Conservation (phyloP, 2,329 filamentous ascomycete species). For the Didymella exigua region DNA sequence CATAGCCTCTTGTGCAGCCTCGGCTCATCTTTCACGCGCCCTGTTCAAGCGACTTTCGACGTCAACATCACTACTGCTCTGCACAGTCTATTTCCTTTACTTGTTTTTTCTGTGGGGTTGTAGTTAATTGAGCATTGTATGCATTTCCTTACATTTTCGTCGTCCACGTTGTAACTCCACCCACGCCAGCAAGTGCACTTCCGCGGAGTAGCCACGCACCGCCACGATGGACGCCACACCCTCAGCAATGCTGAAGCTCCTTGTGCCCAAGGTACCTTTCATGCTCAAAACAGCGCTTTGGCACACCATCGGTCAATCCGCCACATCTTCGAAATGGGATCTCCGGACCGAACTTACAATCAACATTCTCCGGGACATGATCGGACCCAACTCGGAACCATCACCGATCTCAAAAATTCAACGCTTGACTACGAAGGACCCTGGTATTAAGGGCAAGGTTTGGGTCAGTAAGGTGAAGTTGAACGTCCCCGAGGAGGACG, state of each 20-base stretch:
- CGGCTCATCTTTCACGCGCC: conserved; percentile 9
- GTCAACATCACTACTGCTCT: conserved; percentile 7
- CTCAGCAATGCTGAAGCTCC: conserved; percentile 40
- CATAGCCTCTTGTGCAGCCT: conserved; percentile 2
- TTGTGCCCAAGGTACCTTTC: conserved; percentile 59
- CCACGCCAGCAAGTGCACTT: neutral
- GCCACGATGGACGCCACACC: conserved; percentile 44
- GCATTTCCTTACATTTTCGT: neutral
- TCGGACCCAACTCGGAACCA: conserved; percentile 34
- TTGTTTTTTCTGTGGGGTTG: neutral
- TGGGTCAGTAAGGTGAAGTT: conserved; percentile 79
- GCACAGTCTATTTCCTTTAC: neutral
- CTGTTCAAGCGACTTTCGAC: conserved; percentile 10
- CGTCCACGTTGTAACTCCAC: neutral
- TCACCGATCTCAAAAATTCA: conserved; percentile 57
- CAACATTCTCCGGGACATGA: conserved; percentile 65
- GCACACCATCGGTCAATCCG: conserved; percentile 71
- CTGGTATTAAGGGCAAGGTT: conserved; percentile 74
- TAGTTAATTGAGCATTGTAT: too few relatives aligned
- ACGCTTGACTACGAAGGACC: conserved; percentile 64
- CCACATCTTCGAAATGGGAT: conserved; percentile 77
- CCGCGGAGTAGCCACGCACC: neutral
- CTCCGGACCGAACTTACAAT: conserved; percentile 75
- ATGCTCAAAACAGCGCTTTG: conserved; percentile 66
- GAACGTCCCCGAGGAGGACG: conserved; percentile 61